Conservation (phyloP, 768 basidiomycete species). For the Boletellus emodensis region DNA sequence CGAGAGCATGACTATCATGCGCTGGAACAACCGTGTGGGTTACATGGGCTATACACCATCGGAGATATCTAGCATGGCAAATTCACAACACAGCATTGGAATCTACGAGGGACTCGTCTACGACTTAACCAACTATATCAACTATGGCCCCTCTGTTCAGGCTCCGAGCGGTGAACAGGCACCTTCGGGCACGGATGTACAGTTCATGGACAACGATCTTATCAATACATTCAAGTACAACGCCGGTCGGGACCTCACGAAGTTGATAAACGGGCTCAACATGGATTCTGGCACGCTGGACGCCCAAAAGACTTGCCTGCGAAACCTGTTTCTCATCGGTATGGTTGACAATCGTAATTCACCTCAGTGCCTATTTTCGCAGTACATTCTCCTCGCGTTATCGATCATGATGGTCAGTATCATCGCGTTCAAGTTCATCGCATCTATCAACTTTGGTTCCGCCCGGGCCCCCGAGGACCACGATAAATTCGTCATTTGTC, state of each 20-base stretch:
- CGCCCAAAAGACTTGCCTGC: slow-evolving; percentile 81
- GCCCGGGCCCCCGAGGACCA: slow-evolving; percentile 87
- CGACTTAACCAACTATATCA: slow-evolving; percentile 80
- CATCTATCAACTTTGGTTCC: slow-evolving; percentile 79
- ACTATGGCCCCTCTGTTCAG: slow-evolving; percentile 54
- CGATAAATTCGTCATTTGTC: slow-evolving; percentile 96
- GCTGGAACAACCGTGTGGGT: slow-evolving; percentile 83
- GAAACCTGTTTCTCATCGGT: slow-evolving; percentile 90
- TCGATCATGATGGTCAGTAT: slow-evolving; percentile 91
- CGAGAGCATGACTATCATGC: slow-evolving; percentile 89
- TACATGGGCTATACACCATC: slow-evolving; percentile 82
- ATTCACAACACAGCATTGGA: slow-evolving; percentile 60
- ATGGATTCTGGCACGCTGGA: slow-evolving; percentile 59
- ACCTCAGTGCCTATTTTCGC: slow-evolving; percentile 86
- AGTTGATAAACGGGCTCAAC: slow-evolving; percentile 56
- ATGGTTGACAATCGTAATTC: slow-evolving; percentile 91
- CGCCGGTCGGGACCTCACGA: slow-evolving; percentile 80
- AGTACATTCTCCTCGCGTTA: slow-evolving; percentile 84
- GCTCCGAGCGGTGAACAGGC: slow-evolving; percentile 49
- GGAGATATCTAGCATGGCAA: slow-evolving; percentile 70
- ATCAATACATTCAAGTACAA: slow-evolving; percentile 72
- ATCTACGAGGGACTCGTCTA: slow-evolving; percentile 86
- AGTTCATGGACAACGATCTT: slow-evolving; percentile 73
- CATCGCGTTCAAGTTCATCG: slow-evolving; percentile 95
- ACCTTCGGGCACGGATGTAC: slow-evolving; percentile 37